A percentile compares a stretch with the other conserved stretches of the same genome.
phyloP scores from a whole-genome alignment of 2,329 filamentous ascomycete genomes.

The Cercospora nicotianae region DNA sequence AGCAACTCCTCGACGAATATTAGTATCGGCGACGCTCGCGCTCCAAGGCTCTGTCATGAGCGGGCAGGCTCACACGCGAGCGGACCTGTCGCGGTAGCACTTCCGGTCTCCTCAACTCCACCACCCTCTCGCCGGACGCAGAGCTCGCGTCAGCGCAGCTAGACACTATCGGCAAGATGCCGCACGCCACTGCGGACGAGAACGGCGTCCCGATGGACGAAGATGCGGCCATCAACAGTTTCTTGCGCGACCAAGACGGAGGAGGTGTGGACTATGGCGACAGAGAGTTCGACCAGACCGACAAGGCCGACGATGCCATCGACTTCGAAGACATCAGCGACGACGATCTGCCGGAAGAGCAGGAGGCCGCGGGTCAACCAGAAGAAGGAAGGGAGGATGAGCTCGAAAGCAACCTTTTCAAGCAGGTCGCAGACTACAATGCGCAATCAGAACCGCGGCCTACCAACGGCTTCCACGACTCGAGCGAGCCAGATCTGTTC shows the following conservation, averaged over 20 bases:
- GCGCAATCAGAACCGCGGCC: conserved; percentile 16
- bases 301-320: conserved; percentile 89
- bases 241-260: conserved; percentile 32
- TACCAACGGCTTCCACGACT: conserved; percentile 28
- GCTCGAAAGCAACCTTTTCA: conserved; percentile 14
- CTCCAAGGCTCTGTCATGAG: conserved; percentile 8
- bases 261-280: conserved; percentile 30
- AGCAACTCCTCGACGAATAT: background rate
- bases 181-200: conserved; percentile 39
- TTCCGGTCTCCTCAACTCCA: background rate
- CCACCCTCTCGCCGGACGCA: background rate
- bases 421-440: conserved; percentile 18
- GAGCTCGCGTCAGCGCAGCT: background rate
- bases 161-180: conserved; percentile 33
- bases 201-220: conserved; percentile 26
- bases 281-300: conserved; percentile 50
- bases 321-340: conserved; percentile 92
- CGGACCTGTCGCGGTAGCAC: conserved; percentile 4
- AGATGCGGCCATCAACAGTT: conserved; percentile 34
- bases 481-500: conserved; percentile 61
- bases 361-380: conserved; percentile 46
- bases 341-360: conserved; percentile 83
- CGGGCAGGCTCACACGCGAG: conserved; percentile 3
- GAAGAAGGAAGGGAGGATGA: conserved; percentile 24
- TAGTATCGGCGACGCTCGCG: background rate